Base-by-base conservation (phyloP, 1,139 yeast species). In the Kluyveromyces sp. region DNA sequence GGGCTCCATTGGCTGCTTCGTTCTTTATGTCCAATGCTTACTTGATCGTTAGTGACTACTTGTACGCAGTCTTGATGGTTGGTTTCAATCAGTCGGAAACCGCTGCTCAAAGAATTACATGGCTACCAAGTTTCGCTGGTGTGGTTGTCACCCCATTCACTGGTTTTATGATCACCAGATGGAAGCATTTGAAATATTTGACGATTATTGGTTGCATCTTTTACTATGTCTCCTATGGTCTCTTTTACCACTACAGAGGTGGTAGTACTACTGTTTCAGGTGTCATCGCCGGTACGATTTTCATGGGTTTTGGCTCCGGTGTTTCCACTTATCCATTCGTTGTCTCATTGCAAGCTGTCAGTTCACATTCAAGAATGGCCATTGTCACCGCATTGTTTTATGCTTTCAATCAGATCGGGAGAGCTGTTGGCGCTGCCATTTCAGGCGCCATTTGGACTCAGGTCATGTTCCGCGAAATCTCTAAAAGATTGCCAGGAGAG, bases 291-390 rank as follows among this genome's bases (percentile, higher is more conserved):
- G 74, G 79, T 19, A 69, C 76, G 49, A 74, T 80, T 57, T 62
- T 79, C 28, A 65, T 79, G 63, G 88, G 88, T 58, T 69, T 81
- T 45, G 87, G 85, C 49, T 82, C 84, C 38, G 83, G 84, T 12
- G 70, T 80, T 63, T 78, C 78, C 65, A 75, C 84, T 17, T 80
- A 78, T 56, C 74, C 83, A 28, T 70, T 78, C 13, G 82, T 77
- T 54, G 80, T 78, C 4, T 74, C 83, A 17, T 71, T 80, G 49
- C 78, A 77, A 51, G 63, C 83, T 1, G 70, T 73, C 46, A 75
- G 82, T 31, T 71, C 73, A 48, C 82, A 77, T 57, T 79, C 77
- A 56, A 66, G 75, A 61, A 74, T 78, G 77, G 80, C 82, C 13
- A 66, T 74, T 36, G 73, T 77, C 20, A 68, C 78, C 37, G 73